These are phyloP conservation scores for Yamadazyma tumulicola DNA, from an alignment of 805 yeast species.

Conservation along the genomic window DNA sequence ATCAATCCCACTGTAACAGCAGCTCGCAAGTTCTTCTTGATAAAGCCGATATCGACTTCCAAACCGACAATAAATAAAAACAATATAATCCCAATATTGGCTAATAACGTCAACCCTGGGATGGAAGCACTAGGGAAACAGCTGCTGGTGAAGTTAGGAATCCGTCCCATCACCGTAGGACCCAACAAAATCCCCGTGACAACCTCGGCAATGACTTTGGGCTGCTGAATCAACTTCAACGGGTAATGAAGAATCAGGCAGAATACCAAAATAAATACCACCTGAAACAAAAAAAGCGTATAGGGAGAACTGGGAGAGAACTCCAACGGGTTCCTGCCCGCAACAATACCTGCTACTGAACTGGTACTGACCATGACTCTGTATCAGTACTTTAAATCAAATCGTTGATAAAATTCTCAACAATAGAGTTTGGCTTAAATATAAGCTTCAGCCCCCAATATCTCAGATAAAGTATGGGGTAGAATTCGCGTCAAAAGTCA, in stretches of 20 bases:
- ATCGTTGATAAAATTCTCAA: too few relatives aligned
- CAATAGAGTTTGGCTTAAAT: too few relatives aligned
- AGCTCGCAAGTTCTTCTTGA: constrained; percentile 54
- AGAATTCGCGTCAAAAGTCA: too few relatives aligned
- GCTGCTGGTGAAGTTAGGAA: constrained; percentile 60
- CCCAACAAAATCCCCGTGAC: constrained; percentile 73
- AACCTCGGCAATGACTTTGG: constrained; percentile 80
- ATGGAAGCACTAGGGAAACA: constrained; percentile 65
- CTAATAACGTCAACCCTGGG: constrained; percentile 61
- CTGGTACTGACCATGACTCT: constrained; percentile 15
- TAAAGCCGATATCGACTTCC: constrained; percentile 69
- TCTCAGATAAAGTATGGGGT: background rate
- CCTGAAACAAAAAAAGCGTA: constrained; percentile 69
- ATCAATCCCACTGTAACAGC: constrained; percentile 68
- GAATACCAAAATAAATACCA: constrained; percentile 53
- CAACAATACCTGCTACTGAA: constrained; percentile 62
- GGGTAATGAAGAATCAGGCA: constrained; percentile 64
- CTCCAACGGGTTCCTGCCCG: constrained; percentile 67
- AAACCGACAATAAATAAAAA: constrained; percentile 75
- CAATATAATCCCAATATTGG: constrained; percentile 71
- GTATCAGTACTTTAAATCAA: too few relatives aligned
- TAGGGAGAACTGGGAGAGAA: constrained; percentile 58
- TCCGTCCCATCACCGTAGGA: constrained; percentile 69
- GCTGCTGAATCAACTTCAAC: constrained; percentile 61
- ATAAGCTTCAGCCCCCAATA: background rate